Conservation (phyloP, 805 yeast species). For the Starmerella sp. region DNA sequence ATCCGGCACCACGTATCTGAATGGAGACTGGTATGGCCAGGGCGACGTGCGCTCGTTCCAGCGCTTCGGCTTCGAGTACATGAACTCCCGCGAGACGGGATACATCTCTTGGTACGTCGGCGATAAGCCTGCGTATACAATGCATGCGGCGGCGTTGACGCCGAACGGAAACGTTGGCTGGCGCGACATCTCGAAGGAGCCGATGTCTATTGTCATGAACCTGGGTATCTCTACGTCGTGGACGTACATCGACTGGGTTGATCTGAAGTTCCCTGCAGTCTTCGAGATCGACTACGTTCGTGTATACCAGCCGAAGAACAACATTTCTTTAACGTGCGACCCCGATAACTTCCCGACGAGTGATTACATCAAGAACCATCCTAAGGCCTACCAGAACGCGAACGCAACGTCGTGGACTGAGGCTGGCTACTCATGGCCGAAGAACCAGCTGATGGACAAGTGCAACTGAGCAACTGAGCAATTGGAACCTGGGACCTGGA, state of each 20-base stretch:
- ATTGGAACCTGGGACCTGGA: no score
- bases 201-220: conserved; percentile 81
- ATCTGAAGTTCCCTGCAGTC: conserved; percentile 60
- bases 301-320: conserved; percentile 72
- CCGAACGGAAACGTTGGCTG: conserved; percentile 86
- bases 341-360: conserved; percentile 76
- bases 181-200: conserved; percentile 77
- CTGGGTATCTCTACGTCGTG: conserved; percentile 84
- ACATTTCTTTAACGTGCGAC: conserved; percentile 62
- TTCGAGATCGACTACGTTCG: conserved; percentile 79
- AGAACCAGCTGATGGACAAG: conserved; percentile 45
- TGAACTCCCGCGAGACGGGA: conserved; percentile 45
- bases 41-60: conserved; percentile 48
- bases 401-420: conserved; percentile 64
- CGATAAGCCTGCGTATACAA: conserved; percentile 59
- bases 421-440: conserved; percentile 66
- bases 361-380: conserved; percentile 66
- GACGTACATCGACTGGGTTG: conserved; percentile 88
- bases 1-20: conserved; percentile 69
- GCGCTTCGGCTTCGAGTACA: conserved; percentile 63
- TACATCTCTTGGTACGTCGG: conserved; percentile 85
- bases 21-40: conserved; percentile 68
- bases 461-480: conserved; percentile 25
- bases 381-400: conserved; percentile 52
- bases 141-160: conserved; percentile 62